phyloP scores from a whole-genome alignment of 2,329 filamentous ascomycete genomes.

The Xylaria sp. region DNA sequence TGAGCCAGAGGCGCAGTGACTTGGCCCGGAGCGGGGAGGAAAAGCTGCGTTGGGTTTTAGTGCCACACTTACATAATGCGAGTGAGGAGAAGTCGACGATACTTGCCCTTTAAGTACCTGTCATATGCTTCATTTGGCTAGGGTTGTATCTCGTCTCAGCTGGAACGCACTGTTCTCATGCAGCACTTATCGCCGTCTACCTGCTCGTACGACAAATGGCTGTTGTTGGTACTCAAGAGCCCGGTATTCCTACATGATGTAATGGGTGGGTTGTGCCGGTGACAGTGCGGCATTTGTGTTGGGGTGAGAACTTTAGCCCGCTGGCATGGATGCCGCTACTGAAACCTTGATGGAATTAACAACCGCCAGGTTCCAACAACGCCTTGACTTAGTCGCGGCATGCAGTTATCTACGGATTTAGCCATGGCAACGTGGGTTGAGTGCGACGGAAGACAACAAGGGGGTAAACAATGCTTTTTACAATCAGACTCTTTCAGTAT shows the following conservation, averaged over 20 bases:
- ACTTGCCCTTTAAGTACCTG: background rate
- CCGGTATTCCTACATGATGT: background rate
- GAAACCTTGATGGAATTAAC: background rate
- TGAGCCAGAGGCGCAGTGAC: constrained; percentile 8
- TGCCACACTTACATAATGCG: background rate
- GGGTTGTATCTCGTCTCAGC: too few species aligned
- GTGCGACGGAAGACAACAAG: too few species aligned
- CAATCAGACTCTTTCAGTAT: too few species aligned
- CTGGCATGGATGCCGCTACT: background rate
- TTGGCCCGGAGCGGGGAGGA: background rate
- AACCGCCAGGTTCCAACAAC: background rate
- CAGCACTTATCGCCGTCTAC: too few species aligned
- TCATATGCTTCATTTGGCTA: background rate
- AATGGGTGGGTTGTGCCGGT: background rate
- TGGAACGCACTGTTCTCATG: too few species aligned
- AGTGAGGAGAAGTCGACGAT: background rate
- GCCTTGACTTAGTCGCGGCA: too few species aligned
- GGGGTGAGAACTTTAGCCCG: background rate
- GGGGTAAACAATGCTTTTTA: too few species aligned
- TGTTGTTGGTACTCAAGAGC: too few species aligned
- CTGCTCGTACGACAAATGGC: too few species aligned
- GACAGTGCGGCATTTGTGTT: background rate
- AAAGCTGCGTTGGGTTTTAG: background rate
- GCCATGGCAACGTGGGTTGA: too few species aligned
- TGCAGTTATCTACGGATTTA: too few species aligned